Evolutionary conservation across 164 flowering plant genomes (phyloP), one percentile per base, ranked within the genome.

Genomic region (Cinnamomum micranthum): DNA sequence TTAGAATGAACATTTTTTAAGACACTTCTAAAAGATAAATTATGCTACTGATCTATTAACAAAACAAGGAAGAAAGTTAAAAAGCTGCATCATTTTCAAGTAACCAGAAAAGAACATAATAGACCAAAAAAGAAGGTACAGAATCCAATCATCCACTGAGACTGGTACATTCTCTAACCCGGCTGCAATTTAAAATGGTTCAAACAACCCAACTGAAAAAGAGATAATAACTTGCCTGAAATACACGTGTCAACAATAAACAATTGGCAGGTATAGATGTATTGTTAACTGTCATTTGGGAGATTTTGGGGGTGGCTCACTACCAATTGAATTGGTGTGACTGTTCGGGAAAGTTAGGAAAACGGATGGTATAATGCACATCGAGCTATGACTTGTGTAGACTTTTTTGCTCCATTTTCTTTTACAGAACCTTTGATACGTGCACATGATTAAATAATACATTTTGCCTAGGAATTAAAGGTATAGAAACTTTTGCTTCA

Each of bases 1-100:
- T 58, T 64, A 78, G 27, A 69, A 70, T 10, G 25, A 73, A 73
- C 50, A 75, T 13, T 65, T 50, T 13, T 27, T 64, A 59, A 23
- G 68, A 15, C 47, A 25, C 5, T 50, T 65, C 12, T 25, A 65
- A 10, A 47, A 22, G 27, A n/a, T n/a, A 7, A n/a, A 13, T 23
- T 20, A 41, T 47, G n/a, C 25, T 47, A 27, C 9, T 27, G n/a
- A 55, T 17, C 60, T 14, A 10, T 55, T 55, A 14, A 55, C 60
- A 55, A 55, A 55, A 55, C 60, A 55, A 3, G 6, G 20, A 55
- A 55, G 20, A 55, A 15, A 55, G 19, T 19, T 4, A 14, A 55
- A 55, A 55, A 13, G 17, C 13, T 55, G 4, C 60, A 55, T 55
- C 19, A 55, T 55, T 55, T 12, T 19, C 60, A 55, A 55, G 60